phyloP scores from a whole-genome alignment of 2,329 filamentous ascomycete genomes.

The Drechslera avenae region DNA sequence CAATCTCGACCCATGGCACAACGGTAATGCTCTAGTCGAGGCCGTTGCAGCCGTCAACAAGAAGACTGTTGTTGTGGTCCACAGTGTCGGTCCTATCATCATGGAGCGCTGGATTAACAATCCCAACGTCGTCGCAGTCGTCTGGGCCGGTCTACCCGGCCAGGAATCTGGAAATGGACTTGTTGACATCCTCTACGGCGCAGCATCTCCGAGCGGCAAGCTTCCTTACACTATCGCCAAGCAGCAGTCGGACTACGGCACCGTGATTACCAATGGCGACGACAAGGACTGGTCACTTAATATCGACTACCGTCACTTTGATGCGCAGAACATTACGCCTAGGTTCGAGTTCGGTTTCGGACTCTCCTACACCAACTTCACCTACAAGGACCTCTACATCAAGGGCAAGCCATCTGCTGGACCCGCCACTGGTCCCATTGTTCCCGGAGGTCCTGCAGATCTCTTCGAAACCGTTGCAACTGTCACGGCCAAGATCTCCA shows the following conservation, averaged over 20 bases:
- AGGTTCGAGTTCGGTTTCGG: slow-evolving; percentile 55
- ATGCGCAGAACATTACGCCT: slow-evolving; percentile 48
- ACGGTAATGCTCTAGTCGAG: slow-evolving; percentile 50
- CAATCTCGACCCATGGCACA: slow-evolving; percentile 55
- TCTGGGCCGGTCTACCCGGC: slow-evolving; percentile 49
- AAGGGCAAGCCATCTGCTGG: slow-evolving; percentile 28
- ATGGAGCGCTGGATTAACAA: slow-evolving; percentile 46
- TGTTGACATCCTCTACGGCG: slow-evolving; percentile 54
- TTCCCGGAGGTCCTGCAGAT: slow-evolving; percentile 36
- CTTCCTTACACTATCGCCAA: slow-evolving; percentile 59
- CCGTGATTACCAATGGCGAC: slow-evolving; percentile 23
- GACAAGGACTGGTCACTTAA: slow-evolving; percentile 49
- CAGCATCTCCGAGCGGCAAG: slow-evolving; percentile 57
- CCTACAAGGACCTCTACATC: slow-evolving; percentile 43
- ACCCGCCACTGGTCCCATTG: slow-evolving; percentile 31
- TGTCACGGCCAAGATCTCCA: slow-evolving; percentile 43
- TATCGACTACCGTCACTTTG: slow-evolving; percentile 55
- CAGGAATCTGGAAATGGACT: slow-evolving; percentile 53
- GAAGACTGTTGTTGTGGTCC: slow-evolving; percentile 48
- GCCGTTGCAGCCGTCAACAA: slow-evolving; percentile 46
- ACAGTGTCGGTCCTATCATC: slow-evolving; percentile 46
- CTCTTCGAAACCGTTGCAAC: slow-evolving; percentile 45
- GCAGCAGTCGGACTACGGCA: slow-evolving; percentile 40
- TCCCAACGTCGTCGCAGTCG: slow-evolving; percentile 47
- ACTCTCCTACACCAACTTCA: slow-evolving; percentile 52